These are phyloP conservation scores for Isatis lusitanica DNA, from an alignment of 441 rosid genomes.

Conservation along the genomic window DNA sequence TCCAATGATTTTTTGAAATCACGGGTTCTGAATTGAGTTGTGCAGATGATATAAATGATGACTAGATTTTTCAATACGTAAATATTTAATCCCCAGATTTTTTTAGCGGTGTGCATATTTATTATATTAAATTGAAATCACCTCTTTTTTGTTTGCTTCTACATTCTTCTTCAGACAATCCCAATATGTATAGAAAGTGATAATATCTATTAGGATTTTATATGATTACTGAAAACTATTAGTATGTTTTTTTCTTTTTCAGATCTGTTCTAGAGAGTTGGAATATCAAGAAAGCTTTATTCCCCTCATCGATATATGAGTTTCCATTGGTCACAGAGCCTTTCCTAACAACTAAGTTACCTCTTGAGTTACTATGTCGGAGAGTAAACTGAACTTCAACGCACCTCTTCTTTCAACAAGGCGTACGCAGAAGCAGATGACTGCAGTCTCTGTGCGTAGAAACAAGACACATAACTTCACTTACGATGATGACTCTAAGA, in stretches of 20 bases:
- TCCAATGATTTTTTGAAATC: constrained; percentile 14
- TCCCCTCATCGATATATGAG: background rate
- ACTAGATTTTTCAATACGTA: background rate
- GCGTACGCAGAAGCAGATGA: constrained; percentile 46
- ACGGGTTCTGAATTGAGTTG: background rate
- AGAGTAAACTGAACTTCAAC: constrained; percentile 69
- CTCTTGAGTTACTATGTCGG: constrained; percentile 51
- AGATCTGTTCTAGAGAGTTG: background rate
- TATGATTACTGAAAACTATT: background rate
- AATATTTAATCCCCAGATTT: background rate
- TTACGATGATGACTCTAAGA: constrained; percentile 18
- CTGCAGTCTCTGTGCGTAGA: constrained; percentile 36
- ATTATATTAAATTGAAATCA: background rate
- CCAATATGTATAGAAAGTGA: background rate
- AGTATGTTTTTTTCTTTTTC: background rate
- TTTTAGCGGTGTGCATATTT: background rate
- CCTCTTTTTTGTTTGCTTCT: constrained; percentile 13
- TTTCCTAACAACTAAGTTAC: too few relatives aligned
- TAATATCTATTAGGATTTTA: background rate
- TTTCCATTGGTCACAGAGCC: constrained; percentile 6
- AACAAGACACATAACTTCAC: constrained; percentile 24
- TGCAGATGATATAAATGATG: background rate
- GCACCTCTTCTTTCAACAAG: constrained; percentile 87
- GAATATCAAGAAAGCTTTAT: background rate
- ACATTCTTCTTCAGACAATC: background rate